Conservation (phyloP, 1,284 basidiomycete genomes). For the Pulveroboletus sp. region DNA sequence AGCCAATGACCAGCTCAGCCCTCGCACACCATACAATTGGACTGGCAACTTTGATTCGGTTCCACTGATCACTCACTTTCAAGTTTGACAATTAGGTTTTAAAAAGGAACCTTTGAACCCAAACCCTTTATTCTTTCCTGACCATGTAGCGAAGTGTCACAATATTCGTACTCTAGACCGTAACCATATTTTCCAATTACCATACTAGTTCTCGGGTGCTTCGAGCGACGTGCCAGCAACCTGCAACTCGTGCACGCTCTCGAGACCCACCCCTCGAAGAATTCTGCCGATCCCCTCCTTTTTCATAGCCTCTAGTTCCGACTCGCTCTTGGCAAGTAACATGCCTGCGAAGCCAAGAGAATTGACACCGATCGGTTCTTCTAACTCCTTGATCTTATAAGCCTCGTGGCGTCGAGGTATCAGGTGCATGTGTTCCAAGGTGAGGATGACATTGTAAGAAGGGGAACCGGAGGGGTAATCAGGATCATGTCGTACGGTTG, state of each 20-base stretch:
- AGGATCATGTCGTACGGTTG: conserved; percentile 68
- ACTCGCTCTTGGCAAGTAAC: conserved; percentile 79
- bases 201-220: conserved; percentile 17
- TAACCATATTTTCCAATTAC: neutral
- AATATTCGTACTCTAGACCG: conserved; percentile 1
- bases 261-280: conserved; percentile 58
- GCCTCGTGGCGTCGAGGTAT: conserved; percentile 71
- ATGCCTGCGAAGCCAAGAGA: conserved; percentile 86
- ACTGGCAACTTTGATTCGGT: too few species aligned
- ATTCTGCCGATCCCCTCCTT: conserved; percentile 61
- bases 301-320: conserved; percentile 68
- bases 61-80: too few species aligned
- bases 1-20: too few species aligned
- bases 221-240: conserved; percentile 45
- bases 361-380: conserved; percentile 69
- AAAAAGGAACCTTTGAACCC: too few species aligned
- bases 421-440: conserved; percentile 79
- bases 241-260: conserved; percentile 64
- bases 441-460: conserved; percentile 84
- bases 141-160: too few species aligned
- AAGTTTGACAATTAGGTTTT: too few species aligned
- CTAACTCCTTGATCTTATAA: conserved; percentile 51
- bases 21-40: too few species aligned
- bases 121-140: too few species aligned
- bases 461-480: conserved; percentile 60